Evolutionary conservation across 495 filamentous ascomycete species (phyloP).

Genomic region (Neurospora pannonica): DNA sequence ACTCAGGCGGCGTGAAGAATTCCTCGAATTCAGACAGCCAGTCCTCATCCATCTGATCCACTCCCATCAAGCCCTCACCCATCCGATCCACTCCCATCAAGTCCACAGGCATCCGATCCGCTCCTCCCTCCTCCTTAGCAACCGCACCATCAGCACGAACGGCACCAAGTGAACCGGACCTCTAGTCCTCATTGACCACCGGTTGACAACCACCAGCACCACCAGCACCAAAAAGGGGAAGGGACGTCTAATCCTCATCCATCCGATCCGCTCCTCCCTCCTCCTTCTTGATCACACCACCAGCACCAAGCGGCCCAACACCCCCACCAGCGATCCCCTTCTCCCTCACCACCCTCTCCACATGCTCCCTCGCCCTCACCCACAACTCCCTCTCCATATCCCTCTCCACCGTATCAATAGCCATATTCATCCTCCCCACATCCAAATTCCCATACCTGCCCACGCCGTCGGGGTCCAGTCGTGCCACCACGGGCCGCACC

Average conservation of each 20-base stretch:
- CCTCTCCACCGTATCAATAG: conserved; percentile 63
- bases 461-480: conserved; percentile 37
- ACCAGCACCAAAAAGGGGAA: not conserved
- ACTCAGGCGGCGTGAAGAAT: not conserved
- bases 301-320: not conserved
- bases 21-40: not conserved
- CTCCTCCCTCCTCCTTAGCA: not conserved
- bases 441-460: conserved; percentile 57
- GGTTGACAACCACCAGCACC: not conserved
- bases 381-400: conserved; percentile 75
- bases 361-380: conserved; percentile 42
- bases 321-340: not conserved
- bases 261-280: conserved; percentile 9
- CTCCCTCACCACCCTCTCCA: conserved; percentile 10
- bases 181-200: not conserved
- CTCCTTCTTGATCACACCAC: not conserved
- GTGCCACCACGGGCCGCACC: not conserved
- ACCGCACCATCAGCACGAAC: not conserved
- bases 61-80: not conserved
- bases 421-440: conserved; percentile 76
- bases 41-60: not conserved
- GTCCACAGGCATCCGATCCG: not conserved
- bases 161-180: not conserved
- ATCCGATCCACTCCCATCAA: not conserved
- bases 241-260: conserved; percentile 11